Evolutionary conservation across 2,329 filamentous ascomycete genomes (phyloP), one percentile per base, ranked within the genome.

Genomic region (Arthroderma sp.): DNA sequence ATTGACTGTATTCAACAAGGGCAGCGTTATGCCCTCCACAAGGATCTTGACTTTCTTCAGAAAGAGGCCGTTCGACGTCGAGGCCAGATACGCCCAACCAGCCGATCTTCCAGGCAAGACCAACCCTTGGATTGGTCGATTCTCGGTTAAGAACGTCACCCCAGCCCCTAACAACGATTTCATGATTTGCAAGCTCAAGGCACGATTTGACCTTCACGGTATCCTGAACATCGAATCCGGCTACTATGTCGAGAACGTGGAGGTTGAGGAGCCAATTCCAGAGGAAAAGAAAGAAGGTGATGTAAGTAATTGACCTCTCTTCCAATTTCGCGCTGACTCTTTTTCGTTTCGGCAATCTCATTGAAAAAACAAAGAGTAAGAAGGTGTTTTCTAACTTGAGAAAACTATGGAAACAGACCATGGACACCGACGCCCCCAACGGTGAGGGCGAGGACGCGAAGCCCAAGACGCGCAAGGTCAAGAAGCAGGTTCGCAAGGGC

Each of bases 161-260:
- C 83, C 86, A 36, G 86, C 94, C 61, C 77, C 81, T 54, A 88
- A 91, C 63, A 86, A 93, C 49, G 91, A 96, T 64, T 98, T 96
- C 67, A 96, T 98, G 89, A 93, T 96, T 60, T 98, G 91, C 82
- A 98, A 98, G 74, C 81, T 98, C 51, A 96, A 96, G 78, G 89
- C 91, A 40, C 82, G 91, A 52, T 78, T 98, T 46, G 98, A 98
- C 70, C 78, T 96, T 52, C 88, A 96, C 71, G 91, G 91, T 65
- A 78, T 98, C 48, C 74, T 98, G 54, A 96, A 96, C 62, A 83
- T 98, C 33, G 91, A 98, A 72, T 88, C 81, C 51, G 91, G 88
- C 49, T 98, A 98, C 74, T 96, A 86, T 59, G 91, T 98, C 44
- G 91, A 98, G 72, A 91, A 98, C 63, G 80, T 93, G 60, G 91